A percentile compares a stretch with the other conserved stretches of the same genome.
Evolutionary conservation across 768 basidiomycete genomes (phyloP).

Genomic region (Hygrocybe coccinea): DNA sequence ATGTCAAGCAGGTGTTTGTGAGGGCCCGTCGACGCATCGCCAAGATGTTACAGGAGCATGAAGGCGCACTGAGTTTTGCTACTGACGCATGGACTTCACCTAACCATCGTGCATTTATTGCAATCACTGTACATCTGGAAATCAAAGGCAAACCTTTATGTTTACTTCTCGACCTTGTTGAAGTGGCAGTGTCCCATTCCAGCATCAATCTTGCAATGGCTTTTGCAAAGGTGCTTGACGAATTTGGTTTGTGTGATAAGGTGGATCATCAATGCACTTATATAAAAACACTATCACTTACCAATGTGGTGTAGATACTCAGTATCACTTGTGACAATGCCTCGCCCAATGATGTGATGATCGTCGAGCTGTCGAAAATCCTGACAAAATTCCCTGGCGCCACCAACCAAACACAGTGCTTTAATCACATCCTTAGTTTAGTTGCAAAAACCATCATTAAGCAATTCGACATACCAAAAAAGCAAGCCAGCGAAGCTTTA

Average conservation of each 20-base stretch:
- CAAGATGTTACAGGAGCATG: constrained; percentile 25
- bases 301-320: constrained; percentile 21
- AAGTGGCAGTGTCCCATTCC: constrained; percentile 29
- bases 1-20: constrained; percentile 30
- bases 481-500: neutral
- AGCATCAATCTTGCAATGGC: constrained; percentile 32
- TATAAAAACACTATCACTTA: neutral
- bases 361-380: constrained; percentile 18
- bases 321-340: constrained; percentile 37
- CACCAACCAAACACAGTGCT: constrained; percentile 30
- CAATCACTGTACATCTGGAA: no score
- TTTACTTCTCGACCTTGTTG: constrained; percentile 35
- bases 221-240: constrained; percentile 30
- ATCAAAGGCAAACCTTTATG: constrained; percentile 21
- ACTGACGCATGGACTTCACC: constrained; percentile 12
- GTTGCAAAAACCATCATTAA: constrained; percentile 30
- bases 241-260: constrained; percentile 33
- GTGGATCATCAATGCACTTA: constrained; percentile 15
- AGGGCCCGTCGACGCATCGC: constrained; percentile 19
- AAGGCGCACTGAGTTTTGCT: constrained; percentile 27
- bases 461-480: constrained; percentile 30
- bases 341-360: constrained; percentile 32
- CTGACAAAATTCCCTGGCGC: constrained; percentile 21
- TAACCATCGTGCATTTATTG: no score
- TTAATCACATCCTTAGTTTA: constrained; percentile 37